Evolutionary conservation across 495 filamentous ascomycete genomes (phyloP), one percentile per base, ranked within the genome.

Genomic region (Trichoderma virens): DNA sequence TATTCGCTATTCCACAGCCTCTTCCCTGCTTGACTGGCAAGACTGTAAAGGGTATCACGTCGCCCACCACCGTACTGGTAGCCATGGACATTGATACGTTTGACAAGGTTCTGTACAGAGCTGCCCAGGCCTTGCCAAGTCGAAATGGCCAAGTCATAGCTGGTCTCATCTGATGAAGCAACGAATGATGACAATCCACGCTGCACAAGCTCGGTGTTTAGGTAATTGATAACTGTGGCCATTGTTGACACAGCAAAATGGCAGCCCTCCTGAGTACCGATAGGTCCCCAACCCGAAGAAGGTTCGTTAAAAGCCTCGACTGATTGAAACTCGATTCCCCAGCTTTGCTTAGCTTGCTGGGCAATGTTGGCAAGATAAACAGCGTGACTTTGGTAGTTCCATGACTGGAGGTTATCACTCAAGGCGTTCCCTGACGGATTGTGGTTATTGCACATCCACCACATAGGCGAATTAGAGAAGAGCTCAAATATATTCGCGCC

Each of bases 261-360:
- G 59, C 74, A 75, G 13, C 74, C 74, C 45, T 76, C 74, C 34
- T 76, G 74, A 7, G 71, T 75, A 27, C 73, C 73, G 4, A 66
- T 66, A 28, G 65, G 60, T 5, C 72, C 73, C 75, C 72, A 77
- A 60, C 65, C 64, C 0, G 73, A 68, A 2, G 65, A 64, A 28
- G 75, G 75, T 60, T 78, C 75, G 59, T 78, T 78, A 66, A 78
- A 77, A 9, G 75, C 64, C 51, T 77, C 72, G 34, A 78, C 71
- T 9, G 71, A 67, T 3, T 67, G 45, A 54, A 78, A 78, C 9
- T 34, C 67, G 39, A 75, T 62, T 0, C 69, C 71, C 75, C 75
- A 76, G 60, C 68, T 70, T 20, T 70, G 66, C 13, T 65, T 68
- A 5, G 74, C 72, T n/a, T 78, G 72, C 35, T 71, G 65, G 14